A percentile compares a stretch with the other conserved stretches of the same genome.
These are phyloP conservation scores for Viola odorata DNA, from an alignment of 345 rosid genomes.

Conservation along the genomic window DNA sequence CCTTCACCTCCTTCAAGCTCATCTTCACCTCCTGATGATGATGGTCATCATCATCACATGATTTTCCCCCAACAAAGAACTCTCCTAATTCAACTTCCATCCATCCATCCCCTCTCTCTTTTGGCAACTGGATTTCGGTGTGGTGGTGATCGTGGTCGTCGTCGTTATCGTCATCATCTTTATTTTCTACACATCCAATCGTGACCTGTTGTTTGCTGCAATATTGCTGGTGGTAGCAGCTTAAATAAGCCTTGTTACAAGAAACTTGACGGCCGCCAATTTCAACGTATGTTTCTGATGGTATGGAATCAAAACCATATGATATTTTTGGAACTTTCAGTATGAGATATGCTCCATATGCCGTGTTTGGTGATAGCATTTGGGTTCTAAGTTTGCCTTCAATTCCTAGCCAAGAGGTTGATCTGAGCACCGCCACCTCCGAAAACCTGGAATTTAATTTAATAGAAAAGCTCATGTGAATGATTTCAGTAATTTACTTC, in stretches of 20 bases:
- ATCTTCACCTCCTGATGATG: conserved; percentile 15
- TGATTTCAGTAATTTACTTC: no score
- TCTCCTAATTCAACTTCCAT: conserved; percentile 19
- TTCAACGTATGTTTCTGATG: conserved; percentile 19
- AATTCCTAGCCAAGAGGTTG: conserved; percentile 35
- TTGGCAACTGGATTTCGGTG: conserved; percentile 6
- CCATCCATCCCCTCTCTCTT: conserved; percentile 17
- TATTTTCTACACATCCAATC: no score
- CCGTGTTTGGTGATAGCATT: conserved; percentile 30
- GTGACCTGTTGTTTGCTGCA: no score
- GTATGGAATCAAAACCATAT: conserved; percentile 36
- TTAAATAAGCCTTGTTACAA: conserved; percentile 1
- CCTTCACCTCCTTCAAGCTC: conserved; percentile 17
- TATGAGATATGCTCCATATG: conserved; percentile 35
- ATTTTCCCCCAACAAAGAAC: no score
- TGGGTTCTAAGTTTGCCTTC: conserved; percentile 27
- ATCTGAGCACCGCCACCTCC: conserved; percentile 36
- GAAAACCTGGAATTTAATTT: conserved; percentile 37
- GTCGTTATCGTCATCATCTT: no score
- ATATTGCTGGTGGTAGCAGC: no score
- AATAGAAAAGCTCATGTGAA: no score
- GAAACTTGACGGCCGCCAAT: conserved; percentile 8
- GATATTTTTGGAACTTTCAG: conserved; percentile 20
- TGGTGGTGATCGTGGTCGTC: no score
- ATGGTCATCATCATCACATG: no score